A percentile compares a stretch with the other conserved stretches of the same genome.
These are phyloP conservation scores for Cladosporium sp. DNA, from an alignment of 2,329 filamentous ascomycete species.

Conservation along the genomic window DNA sequence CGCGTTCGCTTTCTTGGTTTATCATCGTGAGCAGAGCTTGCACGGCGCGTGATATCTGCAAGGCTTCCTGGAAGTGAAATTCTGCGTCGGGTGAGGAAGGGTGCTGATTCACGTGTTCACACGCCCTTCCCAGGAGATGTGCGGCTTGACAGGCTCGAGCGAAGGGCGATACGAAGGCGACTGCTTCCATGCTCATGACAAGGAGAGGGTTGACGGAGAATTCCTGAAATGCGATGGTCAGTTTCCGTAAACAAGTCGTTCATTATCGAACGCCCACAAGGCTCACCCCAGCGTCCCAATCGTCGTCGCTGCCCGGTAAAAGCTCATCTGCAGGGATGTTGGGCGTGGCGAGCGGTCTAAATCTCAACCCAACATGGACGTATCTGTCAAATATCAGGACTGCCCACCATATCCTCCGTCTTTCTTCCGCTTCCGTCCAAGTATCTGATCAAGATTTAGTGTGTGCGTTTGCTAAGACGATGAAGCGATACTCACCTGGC, in stretches of 20 bases:
- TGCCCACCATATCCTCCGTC: slow-evolving; percentile 20
- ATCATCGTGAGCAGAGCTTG: slow-evolving; percentile 15
- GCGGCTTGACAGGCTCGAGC: slow-evolving; percentile 20
- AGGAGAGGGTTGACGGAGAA: slow-evolving; percentile 18
- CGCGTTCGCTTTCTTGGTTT: slow-evolving; percentile 1
- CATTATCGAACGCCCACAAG: no score
- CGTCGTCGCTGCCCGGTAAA: slow-evolving; percentile 16
- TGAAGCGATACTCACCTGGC: not conserved
- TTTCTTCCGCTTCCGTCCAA: slow-evolving; percentile 20
- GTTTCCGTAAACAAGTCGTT: no score
- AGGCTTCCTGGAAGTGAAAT: slow-evolving; percentile 21
- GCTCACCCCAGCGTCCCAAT: slow-evolving; percentile 18
- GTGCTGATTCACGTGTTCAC: slow-evolving; percentile 18
- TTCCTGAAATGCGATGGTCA: slow-evolving; percentile 11
- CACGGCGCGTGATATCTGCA: slow-evolving; percentile 16
- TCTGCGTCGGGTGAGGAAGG: slow-evolving; percentile 15
- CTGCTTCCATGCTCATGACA: slow-evolving; percentile 20
- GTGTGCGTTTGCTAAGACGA: not conserved
- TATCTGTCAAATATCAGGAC: slow-evolving; percentile 19
- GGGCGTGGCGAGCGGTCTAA: slow-evolving; percentile 15
- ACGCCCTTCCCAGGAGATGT: slow-evolving; percentile 19
- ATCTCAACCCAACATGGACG: slow-evolving; percentile 18
- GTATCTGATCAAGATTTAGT: slow-evolving; percentile 10
- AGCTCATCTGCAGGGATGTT: slow-evolving; percentile 17
- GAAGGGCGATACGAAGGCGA: slow-evolving; percentile 18